Conservation (phyloP, 495 filamentous ascomycete species). For the Podospora pseudocomata region DNA sequence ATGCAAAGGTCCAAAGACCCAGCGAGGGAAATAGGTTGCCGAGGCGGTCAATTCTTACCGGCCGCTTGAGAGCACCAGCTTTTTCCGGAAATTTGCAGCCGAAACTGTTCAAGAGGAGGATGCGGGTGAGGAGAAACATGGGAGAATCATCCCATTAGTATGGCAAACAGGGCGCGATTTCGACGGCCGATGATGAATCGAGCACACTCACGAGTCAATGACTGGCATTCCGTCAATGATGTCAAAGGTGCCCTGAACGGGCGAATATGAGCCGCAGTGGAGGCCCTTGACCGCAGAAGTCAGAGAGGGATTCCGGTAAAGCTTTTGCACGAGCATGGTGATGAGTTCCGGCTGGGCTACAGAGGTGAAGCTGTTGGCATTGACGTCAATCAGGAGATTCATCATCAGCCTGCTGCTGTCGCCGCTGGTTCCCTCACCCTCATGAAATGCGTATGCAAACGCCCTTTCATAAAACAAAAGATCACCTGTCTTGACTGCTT, state of each 20-base stretch:
- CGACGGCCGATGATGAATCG: background rate
- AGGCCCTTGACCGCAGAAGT: background rate
- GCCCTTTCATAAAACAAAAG: background rate
- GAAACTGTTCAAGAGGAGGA: background rate
- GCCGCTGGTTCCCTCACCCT: background rate
- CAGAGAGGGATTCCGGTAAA: conserved; percentile 44
- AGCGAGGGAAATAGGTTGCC: background rate
- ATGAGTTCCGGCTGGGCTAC: conserved; percentile 41
- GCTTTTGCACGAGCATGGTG: conserved; percentile 40
- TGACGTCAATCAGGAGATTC: conserved; percentile 34
- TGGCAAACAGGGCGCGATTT: background rate
- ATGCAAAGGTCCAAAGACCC: conserved; percentile 28
- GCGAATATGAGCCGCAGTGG: background rate
- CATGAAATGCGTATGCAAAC: background rate
- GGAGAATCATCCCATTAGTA: background rate
- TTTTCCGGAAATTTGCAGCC: background rate
- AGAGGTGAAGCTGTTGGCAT: conserved; percentile 27
- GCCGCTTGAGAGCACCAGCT: background rate
- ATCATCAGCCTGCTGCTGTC: conserved; percentile 2
- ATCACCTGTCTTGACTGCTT: background rate
- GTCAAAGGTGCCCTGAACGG: background rate
- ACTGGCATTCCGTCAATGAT: background rate
- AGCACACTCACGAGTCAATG: background rate
- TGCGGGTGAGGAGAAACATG: background rate
- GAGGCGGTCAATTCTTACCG: background rate